These are phyloP conservation scores for Coriaria nepalensis DNA, from an alignment of 306 rosid species.

Conservation along the genomic window DNA sequence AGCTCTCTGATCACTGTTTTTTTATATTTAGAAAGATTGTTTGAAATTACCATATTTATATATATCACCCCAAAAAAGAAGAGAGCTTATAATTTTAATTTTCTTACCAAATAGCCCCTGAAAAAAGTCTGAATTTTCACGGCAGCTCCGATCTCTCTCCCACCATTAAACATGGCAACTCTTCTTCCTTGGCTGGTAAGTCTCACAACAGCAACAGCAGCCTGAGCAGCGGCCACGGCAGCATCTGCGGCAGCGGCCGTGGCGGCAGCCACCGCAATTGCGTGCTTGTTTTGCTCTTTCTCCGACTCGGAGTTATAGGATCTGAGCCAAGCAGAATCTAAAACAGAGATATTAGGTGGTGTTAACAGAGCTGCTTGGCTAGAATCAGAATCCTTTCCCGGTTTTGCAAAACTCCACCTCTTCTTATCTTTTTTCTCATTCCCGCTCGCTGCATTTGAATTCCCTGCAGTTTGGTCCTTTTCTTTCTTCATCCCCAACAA, in stretches of 20 bases:
- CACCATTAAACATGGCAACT: conserved; percentile 21
- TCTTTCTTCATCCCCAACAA: conserved; percentile 78
- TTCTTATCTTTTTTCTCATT: conserved; percentile 50
- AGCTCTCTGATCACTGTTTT: background rate
- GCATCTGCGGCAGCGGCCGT: conserved; percentile 91
- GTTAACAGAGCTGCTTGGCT: background rate
- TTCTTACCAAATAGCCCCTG: conserved; percentile 79
- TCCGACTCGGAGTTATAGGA: conserved; percentile 63
- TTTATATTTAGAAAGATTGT: background rate
- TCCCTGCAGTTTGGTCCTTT: conserved; percentile 25
- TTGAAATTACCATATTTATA: background rate
- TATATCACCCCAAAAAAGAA: background rate
- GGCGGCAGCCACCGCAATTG: conserved; percentile 96
- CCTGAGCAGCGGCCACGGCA: conserved; percentile 79
- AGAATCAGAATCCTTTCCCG: conserved; percentile 27
- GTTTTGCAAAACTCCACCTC: conserved; percentile 77
- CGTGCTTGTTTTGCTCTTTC: conserved; percentile 82
- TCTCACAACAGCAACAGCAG: conserved; percentile 86
- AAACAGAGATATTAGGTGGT: conserved; percentile 7
- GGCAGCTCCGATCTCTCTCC: conserved; percentile 66
- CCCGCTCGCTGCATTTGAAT: conserved; percentile 20
- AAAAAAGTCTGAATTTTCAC: conserved; percentile 81
- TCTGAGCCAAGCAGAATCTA: conserved; percentile 60
- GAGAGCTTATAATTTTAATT: background rate
- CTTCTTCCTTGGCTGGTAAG: conserved; percentile 70